Base-by-base conservation (phyloP, 345 rosid species). In the Noccaea bulbosa region DNA sequence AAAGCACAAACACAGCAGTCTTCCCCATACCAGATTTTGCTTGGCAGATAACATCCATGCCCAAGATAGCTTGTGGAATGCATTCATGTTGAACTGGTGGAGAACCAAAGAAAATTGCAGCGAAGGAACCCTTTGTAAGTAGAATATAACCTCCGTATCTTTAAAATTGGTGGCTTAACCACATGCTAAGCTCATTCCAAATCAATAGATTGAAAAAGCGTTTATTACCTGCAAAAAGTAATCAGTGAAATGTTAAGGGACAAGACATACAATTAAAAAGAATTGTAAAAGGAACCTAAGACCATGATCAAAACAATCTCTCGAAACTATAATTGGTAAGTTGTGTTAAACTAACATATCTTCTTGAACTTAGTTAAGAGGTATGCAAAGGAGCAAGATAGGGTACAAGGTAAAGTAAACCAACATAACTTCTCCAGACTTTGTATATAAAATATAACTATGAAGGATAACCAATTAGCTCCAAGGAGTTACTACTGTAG, bases 21-120 rank as follows among this genome's bases (percentile, higher is more conserved):
- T 94, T 92, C 5, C 99, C 99, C 99, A 94, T 94, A 40, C 99
- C 99, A 55, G 98, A 94, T 75, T 94, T 94, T 9, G 99, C 99
- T 92, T 94, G 99, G 76, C 98, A 94, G 68, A 94, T 88, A 77
- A 95, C 98, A 68, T 95, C 97, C 98, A 92, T 92, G 10, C 98
- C 99, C 81, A 95, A 60, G 39, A 92, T 92, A 58, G 99, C 99
- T 92, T 95, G 99, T 38, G 98, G 99, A 62, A 95, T 95, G 75
- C 98, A 95, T 65, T 95, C 97, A 12, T 95, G 99, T 95, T 95
- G 99, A 78, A 95, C 98, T 90, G 87, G 74, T 81, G 91, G 82
- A 85, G 86, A 84, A 83, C 69, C 82, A 88, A 91, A 94, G 76
- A 87, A 92, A 92, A 88, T 81, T 69, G 97, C 50, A 87, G 35